A percentile compares a stretch with the other conserved stretches of the same genome.
Conservation (phyloP, 192 early-diverging fungal species). For the Pecoramyces ruminantium region DNA sequence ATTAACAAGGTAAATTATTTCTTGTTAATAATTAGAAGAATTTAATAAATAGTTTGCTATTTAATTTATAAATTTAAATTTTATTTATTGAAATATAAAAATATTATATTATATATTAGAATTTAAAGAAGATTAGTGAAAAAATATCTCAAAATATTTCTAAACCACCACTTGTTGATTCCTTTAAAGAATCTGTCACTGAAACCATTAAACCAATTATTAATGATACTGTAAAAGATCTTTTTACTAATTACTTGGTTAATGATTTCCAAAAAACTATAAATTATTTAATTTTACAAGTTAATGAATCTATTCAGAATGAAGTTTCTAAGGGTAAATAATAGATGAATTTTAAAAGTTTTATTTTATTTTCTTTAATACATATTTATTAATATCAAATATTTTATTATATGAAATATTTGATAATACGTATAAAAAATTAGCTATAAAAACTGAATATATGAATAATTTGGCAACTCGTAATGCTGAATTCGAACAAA, state of each 20-base stretch:
- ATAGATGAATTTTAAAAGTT: too few species aligned
- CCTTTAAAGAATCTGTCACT: background rate
- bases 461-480: background rate
- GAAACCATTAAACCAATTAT: background rate
- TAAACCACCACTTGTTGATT: background rate
- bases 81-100: too few species aligned
- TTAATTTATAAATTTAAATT: too few species aligned
- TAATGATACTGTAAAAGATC: background rate
- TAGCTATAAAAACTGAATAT: background rate
- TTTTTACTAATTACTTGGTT: background rate
- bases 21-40: too few species aligned
- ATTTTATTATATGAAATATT: too few species aligned
- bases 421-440: too few species aligned
- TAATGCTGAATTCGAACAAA: background rate
- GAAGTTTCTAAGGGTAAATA: background rate
- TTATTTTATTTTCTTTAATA: too few species aligned
- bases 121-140: background rate
- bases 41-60: too few species aligned
- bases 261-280: background rate
- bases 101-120: background rate
- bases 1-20: background rate
- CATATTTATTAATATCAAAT: too few species aligned
- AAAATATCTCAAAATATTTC: background rate
- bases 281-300: background rate
- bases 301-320: background rate